Evolutionary conservation across 2,329 filamentous ascomycete species (phyloP).

Genomic region (Rutstroemia sp.): DNA sequence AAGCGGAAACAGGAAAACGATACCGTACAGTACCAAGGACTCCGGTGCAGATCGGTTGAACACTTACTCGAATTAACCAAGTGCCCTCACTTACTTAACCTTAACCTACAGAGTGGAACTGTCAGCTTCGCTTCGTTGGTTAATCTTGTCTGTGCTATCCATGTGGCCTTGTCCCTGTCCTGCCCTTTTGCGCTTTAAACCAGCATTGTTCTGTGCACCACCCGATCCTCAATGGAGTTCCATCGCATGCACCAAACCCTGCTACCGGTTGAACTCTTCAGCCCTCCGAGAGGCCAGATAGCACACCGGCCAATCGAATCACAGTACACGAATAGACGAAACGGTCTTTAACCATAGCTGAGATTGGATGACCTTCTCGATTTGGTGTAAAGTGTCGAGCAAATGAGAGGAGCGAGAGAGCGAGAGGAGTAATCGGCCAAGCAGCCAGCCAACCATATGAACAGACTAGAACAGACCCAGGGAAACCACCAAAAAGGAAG

Average conservation of each 20-base stretch:
- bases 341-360: slow-evolving; percentile 8
- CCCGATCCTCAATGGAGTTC: slow-evolving; percentile 5
- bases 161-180: not conserved
- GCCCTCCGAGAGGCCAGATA: slow-evolving; percentile 6
- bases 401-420: too few relatives aligned
- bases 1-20: too few relatives aligned
- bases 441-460: too few relatives aligned
- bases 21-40: too few relatives aligned
- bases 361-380: slow-evolving; percentile 9
- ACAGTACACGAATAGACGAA: slow-evolving; percentile 9
- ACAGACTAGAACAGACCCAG: too few relatives aligned
- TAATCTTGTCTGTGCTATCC: slow-evolving; percentile 7
- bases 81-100: not conserved
- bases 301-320: slow-evolving; percentile 1
- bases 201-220: slow-evolving; percentile 2
- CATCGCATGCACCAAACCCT: slow-evolving; percentile 5
- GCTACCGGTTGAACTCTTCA: slow-evolving; percentile 7
- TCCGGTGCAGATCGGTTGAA: not conserved
- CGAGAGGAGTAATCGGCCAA: not conserved
- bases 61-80: not conserved
- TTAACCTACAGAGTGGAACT: not conserved
- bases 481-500: not conserved
- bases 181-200: not conserved
- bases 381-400: not conserved
- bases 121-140: not conserved